Evolutionary conservation across 106 monocot genomes (phyloP).

Genomic region (Phalaenopsis aphrodite): DNA sequence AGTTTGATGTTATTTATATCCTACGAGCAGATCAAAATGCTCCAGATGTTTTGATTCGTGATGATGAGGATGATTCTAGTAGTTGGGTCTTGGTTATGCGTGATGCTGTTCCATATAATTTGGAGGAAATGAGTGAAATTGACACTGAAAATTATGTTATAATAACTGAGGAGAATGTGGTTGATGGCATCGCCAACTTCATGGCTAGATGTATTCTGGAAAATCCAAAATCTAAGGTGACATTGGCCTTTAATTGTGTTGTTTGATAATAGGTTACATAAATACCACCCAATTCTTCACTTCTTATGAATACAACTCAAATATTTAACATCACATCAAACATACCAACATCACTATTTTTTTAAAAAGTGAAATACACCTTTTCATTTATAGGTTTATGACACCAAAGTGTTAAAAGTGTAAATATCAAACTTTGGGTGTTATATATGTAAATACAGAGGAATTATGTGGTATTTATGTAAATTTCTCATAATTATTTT

Average conservation of each 20-base stretch:
- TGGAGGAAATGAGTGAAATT: constrained; percentile 75
- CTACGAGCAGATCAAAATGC: constrained; percentile 9
- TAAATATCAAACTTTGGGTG: too few relatives aligned
- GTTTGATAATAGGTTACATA: too few relatives aligned
- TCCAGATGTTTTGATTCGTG: constrained; percentile 30
- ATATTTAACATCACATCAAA: too few relatives aligned
- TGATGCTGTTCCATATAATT: constrained; percentile 29
- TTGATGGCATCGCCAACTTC: constrained; percentile 84
- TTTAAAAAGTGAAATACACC: too few relatives aligned
- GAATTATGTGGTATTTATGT: too few relatives aligned
- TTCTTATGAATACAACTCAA: too few relatives aligned
- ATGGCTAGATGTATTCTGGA: constrained; percentile 79
- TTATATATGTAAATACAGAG: too few relatives aligned
- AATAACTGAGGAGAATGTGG: constrained; percentile 63
- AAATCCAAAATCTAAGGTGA: constrained; percentile 80
- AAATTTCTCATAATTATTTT: not conserved
- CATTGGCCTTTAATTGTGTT: not conserved
- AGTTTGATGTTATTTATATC: too few relatives aligned
- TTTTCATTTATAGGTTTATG: too few relatives aligned
- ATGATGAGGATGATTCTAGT: constrained; percentile 36
- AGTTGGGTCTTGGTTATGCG: constrained; percentile 63
- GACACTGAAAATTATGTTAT: constrained; percentile 75
- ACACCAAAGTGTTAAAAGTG: too few relatives aligned
- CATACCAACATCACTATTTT: too few relatives aligned
- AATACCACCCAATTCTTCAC: too few relatives aligned